Evolutionary conservation across 106 monocot species (phyloP), one percentile per base, ranked within the genome.

Genomic region (Alisma plantagoaquatica): DNA sequence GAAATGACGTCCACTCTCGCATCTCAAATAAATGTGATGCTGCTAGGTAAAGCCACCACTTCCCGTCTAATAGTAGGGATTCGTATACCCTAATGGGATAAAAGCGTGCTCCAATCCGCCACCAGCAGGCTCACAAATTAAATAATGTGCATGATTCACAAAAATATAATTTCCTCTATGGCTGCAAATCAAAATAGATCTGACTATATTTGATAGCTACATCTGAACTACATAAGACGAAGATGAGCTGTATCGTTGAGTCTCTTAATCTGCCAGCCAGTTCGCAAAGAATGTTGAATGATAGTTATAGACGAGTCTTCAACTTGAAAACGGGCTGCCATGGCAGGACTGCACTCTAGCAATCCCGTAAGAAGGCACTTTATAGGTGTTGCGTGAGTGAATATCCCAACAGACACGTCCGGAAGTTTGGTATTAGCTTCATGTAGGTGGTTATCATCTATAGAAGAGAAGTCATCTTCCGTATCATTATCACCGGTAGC

Each of bases 241-340:
- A 98, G 81, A 76, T 98, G 96, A 43, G 96, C 75, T 23, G 96
- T 89, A 64, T 98, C 96, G 49, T 98, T 98, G 49, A 84, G 26
- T 65, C 81, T 67, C 70, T 79, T 98, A 49, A 98, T 73, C 60
- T 78, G 77, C 96, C 96, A 98, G 17, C 96, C 96, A 11, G 67
- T 81, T 67, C 71, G 71, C 19, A 71, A 54, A 0, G 84, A 81
- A 44, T 96, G 81, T 55, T 76, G 80, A 56, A 96, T 52, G 43
- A 88, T 74, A 1, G 88, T 89, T 28, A 96, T 63, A 8, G 96
- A 96, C 49, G 94, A 96, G 70, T 84, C 94, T 53, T 96, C 94
- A 23, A 96, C 63, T 29, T 84, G 88, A 23, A 96, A 55, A 46
- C 33, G 74, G 31, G 76, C 59, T 16, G 88, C 80, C 55, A 81